A percentile compares a stretch with the other conserved stretches of the same genome.
Evolutionary conservation across 129 eudicot genomes (phyloP).

Genomic region (Centaurea solstitialis): DNA sequence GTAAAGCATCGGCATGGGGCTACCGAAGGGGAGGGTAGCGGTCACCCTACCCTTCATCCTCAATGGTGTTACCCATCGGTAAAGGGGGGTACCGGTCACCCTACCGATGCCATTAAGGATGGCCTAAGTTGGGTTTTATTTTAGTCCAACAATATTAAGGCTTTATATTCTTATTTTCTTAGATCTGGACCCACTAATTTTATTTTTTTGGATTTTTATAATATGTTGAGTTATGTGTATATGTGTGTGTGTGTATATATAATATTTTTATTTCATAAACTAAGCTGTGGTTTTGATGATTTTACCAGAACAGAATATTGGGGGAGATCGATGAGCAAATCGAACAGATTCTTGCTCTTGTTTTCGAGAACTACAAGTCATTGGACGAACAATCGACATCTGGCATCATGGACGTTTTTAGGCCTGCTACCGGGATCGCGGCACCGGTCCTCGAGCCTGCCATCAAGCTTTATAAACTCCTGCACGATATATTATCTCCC

Average conservation of each 20-base stretch:
- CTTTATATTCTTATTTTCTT: no score
- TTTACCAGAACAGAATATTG: conserved; percentile 71
- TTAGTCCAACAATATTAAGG: no score
- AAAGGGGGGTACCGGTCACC: no score
- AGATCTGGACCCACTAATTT: not conserved
- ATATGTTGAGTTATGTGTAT: not conserved
- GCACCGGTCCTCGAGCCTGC: conserved; percentile 73
- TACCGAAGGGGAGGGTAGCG: no score
- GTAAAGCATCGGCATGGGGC: no score
- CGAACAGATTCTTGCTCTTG: conserved; percentile 60
- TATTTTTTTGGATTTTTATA: no score
- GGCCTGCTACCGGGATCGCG: conserved; percentile 64
- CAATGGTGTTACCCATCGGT: no score
- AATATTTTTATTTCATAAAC: no score
- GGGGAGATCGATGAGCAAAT: conserved; percentile 81
- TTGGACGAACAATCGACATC: conserved; percentile 70
- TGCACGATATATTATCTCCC: conserved; percentile 78
- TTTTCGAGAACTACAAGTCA: conserved; percentile 77
- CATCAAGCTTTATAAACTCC: conserved; percentile 69
- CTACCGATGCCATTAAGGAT: no score
- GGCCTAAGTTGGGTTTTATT: no score
- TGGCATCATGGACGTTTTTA: conserved; percentile 67
- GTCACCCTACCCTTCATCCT: no score
- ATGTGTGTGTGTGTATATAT: no score
- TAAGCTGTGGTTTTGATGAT: conserved; percentile 13